Evolutionary conservation across 352 stramenopile genomes (phyloP), one percentile per base, ranked within the genome.

Genomic region (Phytophthora syringae): DNA sequence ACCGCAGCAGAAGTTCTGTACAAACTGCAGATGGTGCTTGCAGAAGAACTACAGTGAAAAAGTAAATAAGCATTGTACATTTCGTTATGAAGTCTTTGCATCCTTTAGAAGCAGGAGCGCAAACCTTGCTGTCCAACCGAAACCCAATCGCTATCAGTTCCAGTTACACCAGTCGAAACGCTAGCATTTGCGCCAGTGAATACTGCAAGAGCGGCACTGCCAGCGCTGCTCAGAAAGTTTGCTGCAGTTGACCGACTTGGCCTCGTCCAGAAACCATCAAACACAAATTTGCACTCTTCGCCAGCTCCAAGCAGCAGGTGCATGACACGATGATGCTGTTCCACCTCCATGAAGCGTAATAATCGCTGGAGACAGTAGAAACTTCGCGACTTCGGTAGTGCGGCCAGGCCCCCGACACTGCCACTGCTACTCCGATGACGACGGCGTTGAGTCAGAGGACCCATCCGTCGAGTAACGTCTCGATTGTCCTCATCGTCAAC

Each of bases 311-410:
- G 75, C 6, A 92, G 70, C 18, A 88, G 42, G 30, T 87, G 77
- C 67, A 89, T 74, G 34, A 86, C 75, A 16, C 67, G 73, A 42
- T 84, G 72, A 25, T 83, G 80, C 45, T 86, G 78, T 6, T 73
- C 68, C 27, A 76, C 64, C n/a, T 79, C 60, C 68, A 92, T 87
- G 24, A 90, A 79, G 0, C 70, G 69, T n/a, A 89, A 54, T 1
- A 92, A 59, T 39, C 81, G 79, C 53, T 92, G 84, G 12, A 92
- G 69, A 47, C 81, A 90, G 55, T 80, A 87, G 52, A 92, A 90
- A 0, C 69, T 67, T n/a, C 73, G 67, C 5, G 79, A 81, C 3
- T 73, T 82, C 4, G 68, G 67, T 13, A 74, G 34, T 7, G 67
- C 52, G n/a, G 58, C 42, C 44, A 76, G 13, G 30, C 62, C 62